Evolutionary conservation across 768 basidiomycete genomes (phyloP), one percentile per base, ranked within the genome.

Genomic region (Udeniomyces megalosporus): DNA sequence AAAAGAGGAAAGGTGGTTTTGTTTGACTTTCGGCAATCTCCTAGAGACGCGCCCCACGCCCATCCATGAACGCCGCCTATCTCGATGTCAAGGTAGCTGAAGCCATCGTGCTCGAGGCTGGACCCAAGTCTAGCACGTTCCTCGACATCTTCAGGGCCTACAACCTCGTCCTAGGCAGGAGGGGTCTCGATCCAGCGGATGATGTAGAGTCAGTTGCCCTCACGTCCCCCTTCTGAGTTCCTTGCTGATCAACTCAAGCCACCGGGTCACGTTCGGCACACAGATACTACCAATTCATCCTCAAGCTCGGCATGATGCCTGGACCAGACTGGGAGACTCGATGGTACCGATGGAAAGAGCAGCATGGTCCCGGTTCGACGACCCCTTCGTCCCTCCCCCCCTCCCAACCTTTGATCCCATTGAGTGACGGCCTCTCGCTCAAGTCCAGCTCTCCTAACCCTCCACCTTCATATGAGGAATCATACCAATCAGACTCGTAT

Each of bases 81-180:
- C 38, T 42, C 10, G 38, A 42, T 17, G 38, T 42, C 10, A 42
- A 17, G 17, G 10, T 42, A 8, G 38, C 38, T 42, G 10, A 89
- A 66, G 80, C 81, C 26, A 84, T 91, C 14, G 81, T 91, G 29
- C 70, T 75, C 62, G 81, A 83, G 57, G 86, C 84, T 47, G 78
- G 83, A 5, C 75, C 80, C 8, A 74, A 78, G 10, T 84, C 86
- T 17, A 84, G 84, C 4, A 84, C 84, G 0, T 89, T 89, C 69
- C 77, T 86, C 44, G 79, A 81, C 4, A 80, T 88, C n/a, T 83
- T 88, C 77, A 87, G 85, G 70, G 84, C 87, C 0, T 90, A 91
- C 73, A 86, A 83, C 69, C 82, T 85, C 61, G 80, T 88, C 24
- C 74, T 90, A 26, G 78, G 80, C 62, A 84, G 85, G 67, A 79